Percentiles rank a stretch among this genome's conserved stretches.
Evolutionary conservation across 2,329 filamentous ascomycete genomes (phyloP).

Genomic region (Chaetothyriales sp.): DNA sequence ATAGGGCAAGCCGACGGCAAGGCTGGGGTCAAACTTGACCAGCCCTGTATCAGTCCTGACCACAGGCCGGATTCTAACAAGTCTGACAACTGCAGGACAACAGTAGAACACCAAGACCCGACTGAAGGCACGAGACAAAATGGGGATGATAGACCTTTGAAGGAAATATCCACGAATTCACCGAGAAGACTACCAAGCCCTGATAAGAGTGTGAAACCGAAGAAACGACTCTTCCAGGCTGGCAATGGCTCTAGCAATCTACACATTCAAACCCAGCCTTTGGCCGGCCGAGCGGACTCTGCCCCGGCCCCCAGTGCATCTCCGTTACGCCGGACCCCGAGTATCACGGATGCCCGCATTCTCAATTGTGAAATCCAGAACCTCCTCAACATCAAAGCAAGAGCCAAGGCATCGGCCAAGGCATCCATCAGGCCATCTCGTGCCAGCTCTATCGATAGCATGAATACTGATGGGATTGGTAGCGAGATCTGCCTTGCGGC

Average conservation of each 20-base stretch:
- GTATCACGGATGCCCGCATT: slow-evolving; percentile 10
- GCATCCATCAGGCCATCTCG: slow-evolving; percentile 23
- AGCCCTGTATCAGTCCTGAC: not conserved
- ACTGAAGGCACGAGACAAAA: slow-evolving; percentile 1
- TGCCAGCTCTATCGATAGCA: slow-evolving; percentile 35
- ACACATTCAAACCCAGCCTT: slow-evolving; percentile 1
- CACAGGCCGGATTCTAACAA: not conserved
- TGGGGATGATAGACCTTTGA: slow-evolving; percentile 16
- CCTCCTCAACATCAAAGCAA: slow-evolving; percentile 27
- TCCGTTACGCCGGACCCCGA: not conserved
- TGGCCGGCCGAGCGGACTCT: slow-evolving; percentile 5
- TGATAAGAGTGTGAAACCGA: not conserved
- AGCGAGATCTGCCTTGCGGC: slow-evolving; percentile 19
- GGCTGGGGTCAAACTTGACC: slow-evolving; percentile 2
- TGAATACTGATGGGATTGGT: slow-evolving; percentile 26
- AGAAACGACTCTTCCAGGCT: slow-evolving; percentile 5
- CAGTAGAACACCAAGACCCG: not conserved
- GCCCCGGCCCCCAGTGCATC: not conserved
- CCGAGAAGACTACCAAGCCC: slow-evolving; percentile 7
- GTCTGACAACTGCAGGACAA: not conserved
- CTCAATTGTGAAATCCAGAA: slow-evolving; percentile 27
- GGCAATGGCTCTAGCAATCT: slow-evolving; percentile 6
- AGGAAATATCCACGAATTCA: slow-evolving; percentile 21
- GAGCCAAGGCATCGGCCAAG: slow-evolving; percentile 9
- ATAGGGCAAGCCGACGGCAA: not conserved